Conservation (phyloP, 2,329 filamentous ascomycete species). For the Apiospora pterosperma region DNA sequence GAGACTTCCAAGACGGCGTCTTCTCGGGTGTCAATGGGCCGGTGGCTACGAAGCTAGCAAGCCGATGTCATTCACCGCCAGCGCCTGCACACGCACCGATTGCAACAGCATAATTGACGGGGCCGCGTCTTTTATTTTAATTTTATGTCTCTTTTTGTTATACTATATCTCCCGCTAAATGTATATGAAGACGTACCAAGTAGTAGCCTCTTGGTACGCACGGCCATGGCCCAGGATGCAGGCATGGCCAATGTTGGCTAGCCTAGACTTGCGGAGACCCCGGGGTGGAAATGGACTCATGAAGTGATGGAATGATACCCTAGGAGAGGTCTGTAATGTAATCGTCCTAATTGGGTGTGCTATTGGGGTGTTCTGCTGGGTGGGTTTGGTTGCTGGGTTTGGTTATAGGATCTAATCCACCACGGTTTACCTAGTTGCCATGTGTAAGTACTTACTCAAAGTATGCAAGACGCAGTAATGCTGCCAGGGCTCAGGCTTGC, state of each 20-base stretch:
- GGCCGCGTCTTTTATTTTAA: not conserved
- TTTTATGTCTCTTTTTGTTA: not conserved
- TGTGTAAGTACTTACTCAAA: no score
- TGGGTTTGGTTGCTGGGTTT: not conserved
- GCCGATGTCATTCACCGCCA: conserved; percentile 21
- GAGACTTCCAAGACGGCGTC: conserved; percentile 29
- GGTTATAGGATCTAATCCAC: not conserved
- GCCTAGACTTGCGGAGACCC: not conserved
- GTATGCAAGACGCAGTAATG: not conserved
- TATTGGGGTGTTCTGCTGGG: not conserved
- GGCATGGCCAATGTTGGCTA: not conserved
- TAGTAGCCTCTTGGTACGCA: not conserved
- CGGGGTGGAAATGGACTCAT: not conserved
- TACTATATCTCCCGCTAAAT: no score
- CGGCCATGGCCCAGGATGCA: not conserved
- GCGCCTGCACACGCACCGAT: not conserved
- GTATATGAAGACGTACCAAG: not conserved
- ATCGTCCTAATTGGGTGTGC: not conserved
- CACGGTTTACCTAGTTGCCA: not conserved
- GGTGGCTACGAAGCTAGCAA: conserved; percentile 20
- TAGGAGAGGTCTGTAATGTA: not conserved
- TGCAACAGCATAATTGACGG: not conserved
- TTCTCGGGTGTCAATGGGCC: conserved; percentile 37
- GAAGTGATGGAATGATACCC: conserved; percentile 1
- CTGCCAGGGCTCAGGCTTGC: no score